Evolutionary conservation across 2,329 filamentous ascomycete genomes (phyloP).

Genomic region (Phyllachora maydis): DNA sequence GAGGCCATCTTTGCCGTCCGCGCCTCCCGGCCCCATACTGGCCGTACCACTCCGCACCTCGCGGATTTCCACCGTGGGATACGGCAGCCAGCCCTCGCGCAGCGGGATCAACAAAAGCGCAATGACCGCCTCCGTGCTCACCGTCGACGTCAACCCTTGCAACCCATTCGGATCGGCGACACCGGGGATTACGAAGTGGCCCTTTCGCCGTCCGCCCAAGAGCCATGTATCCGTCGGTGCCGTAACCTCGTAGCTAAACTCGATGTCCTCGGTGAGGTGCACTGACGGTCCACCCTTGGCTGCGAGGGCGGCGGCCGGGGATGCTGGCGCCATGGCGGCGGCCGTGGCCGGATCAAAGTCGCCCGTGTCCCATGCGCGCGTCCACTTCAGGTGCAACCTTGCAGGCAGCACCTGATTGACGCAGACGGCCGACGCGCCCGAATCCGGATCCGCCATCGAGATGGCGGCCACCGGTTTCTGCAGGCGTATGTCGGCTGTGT

Average conservation of each 20-base stretch:
- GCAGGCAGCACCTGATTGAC: constrained; percentile 46
- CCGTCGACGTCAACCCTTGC: constrained; percentile 14
- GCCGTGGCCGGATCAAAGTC: constrained; percentile 11
- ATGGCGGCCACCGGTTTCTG: constrained; percentile 11
- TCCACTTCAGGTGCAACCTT: constrained; percentile 40
- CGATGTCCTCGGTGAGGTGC: constrained; percentile 39
- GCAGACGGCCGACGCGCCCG: constrained; percentile 23
- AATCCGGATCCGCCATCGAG: constrained; percentile 5
- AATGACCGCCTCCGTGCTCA: constrained; percentile 33
- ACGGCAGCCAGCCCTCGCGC: constrained; percentile 53
- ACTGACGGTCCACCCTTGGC: too few relatives aligned
- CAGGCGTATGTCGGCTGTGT: constrained; percentile 52
- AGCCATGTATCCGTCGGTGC: constrained; percentile 63
- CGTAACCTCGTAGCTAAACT: constrained; percentile 70
- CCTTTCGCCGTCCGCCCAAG: constrained; percentile 60
- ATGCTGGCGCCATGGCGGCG: constrained; percentile 2
- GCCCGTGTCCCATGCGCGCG: constrained; percentile 36
- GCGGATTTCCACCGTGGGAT: constrained; percentile 62
- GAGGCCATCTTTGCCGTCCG: constrained; percentile 4
- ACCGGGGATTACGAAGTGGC: constrained; percentile 46
- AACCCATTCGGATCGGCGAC: constrained; percentile 4
- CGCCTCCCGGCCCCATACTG: constrained; percentile 6
- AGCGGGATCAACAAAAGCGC: constrained; percentile 63
- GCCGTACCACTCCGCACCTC: constrained; percentile 21
- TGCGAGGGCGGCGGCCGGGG: too few relatives aligned